Conservation (phyloP, 2,329 filamentous ascomycete genomes). For the Penicillium sp. region DNA sequence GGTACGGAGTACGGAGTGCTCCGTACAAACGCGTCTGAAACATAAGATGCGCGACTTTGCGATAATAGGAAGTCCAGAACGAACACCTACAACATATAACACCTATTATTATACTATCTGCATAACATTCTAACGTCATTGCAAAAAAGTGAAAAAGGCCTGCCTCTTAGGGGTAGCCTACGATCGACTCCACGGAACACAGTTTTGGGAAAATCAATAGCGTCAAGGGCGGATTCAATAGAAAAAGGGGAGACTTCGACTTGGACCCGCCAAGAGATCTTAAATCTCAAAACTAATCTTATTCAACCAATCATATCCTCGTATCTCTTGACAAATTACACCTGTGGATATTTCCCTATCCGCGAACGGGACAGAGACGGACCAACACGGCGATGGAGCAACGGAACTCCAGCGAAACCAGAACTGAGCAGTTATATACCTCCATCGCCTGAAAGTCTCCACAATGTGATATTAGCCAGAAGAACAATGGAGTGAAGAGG, state of each 20-base stretch:
- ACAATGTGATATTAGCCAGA: neutral
- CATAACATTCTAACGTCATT: too few species aligned
- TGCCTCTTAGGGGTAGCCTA: neutral
- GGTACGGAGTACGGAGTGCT: too few species aligned
- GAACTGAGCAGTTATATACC: too few species aligned
- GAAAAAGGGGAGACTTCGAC: neutral
- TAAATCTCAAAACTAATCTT: neutral
- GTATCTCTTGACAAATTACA: conserved; percentile 3
- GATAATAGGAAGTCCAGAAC: neutral
- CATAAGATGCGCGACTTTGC: neutral
- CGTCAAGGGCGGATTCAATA: neutral
- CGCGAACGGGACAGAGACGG: neutral
- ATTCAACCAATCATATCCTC: neutral
- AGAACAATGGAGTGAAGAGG: neutral
- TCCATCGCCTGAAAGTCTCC: neutral
- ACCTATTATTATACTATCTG: too few species aligned
- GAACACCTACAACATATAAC: neutral
- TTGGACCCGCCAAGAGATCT: conserved; percentile 6
- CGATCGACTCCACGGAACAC: conserved; percentile 1
- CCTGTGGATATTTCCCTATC: neutral
- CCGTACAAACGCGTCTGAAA: neutral
- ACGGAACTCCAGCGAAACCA: neutral
- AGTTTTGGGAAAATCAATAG: conserved; percentile 2
- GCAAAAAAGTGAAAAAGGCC: neutral
- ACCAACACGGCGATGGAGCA: neutral